Base-by-base conservation (phyloP, 495 filamentous ascomycete genomes). In the Annulohypoxylon maeteangense region DNA sequence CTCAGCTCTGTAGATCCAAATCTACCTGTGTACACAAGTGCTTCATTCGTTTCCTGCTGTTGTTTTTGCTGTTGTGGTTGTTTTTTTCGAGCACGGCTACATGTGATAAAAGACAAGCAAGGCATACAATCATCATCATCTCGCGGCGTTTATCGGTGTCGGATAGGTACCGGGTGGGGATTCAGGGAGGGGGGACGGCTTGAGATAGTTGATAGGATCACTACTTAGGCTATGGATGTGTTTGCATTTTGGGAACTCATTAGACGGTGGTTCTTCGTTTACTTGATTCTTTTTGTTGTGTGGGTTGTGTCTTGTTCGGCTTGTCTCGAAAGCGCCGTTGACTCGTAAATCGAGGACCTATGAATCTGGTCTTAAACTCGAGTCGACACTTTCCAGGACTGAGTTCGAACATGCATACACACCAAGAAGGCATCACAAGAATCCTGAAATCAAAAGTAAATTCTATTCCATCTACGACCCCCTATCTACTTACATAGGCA, bases 131-230 rank as follows among this genome's bases (percentile, higher is more conserved):
- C 65, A 70, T 65, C 32, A 70, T 62, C 65, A 70, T 65, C 32
- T 62, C 38, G 64, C 20, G 71, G 71, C 67, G 71, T 74, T 74
- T n/a, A n/a, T n/a, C n/a, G 61, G 16, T 65, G 22, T 74, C 57
- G 71, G 66, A 48, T 64, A 61, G 53, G 59, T 48, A n/a, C n/a
- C n/a, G n/a, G n/a, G n/a, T n/a, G n/a, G 22, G 58, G 51, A 47
- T 47, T 44, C 34, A 27, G 29, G 44, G 44, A 44, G 50, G 32
- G 22, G 20, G 40, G 40, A 31, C 6, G 25, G 32, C 36, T 47
- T 38, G 8, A 47, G 38, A 36, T 68, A 50, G 45, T 40, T 40
- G 27, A 25, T 53, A 38, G 54, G 22, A 47, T 56, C 34, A 51
- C 16, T 23, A 40, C 11, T 8, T 53, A 53, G 42, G 51, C 7